A percentile compares a stretch with the other conserved stretches of the same genome.
Evolutionary conservation across 2,329 filamentous ascomycete genomes (phyloP).

Genomic region (Trichoderma gracile): DNA sequence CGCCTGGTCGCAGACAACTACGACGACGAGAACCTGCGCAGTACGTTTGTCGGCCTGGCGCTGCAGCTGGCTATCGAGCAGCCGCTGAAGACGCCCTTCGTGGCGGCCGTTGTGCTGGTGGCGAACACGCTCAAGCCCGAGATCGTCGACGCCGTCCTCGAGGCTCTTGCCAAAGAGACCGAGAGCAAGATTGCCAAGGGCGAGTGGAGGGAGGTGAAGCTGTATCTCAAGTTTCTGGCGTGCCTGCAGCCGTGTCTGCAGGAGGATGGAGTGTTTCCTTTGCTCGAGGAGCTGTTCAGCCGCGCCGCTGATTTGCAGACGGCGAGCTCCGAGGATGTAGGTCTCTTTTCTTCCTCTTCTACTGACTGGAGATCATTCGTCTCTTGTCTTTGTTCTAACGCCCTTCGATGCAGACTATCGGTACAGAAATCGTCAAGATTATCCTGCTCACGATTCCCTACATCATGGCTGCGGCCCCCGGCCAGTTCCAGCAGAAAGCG

Average conservation of each 20-base stretch:
- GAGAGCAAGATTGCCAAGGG: conserved; percentile 71
- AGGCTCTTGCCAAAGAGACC: conserved; percentile 58
- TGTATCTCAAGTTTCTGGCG: conserved; percentile 84
- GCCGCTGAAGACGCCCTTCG: conserved; percentile 95
- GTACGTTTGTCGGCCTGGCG: conserved; percentile 70
- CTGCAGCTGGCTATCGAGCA: conserved; percentile 83
- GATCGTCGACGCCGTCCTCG: conserved; percentile 69
- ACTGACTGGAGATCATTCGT: too few species aligned
- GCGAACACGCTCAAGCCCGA: conserved; percentile 77
- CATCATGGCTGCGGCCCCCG: conserved; percentile 71
- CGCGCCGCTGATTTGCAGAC: conserved; percentile 93
- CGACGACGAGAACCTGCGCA: conserved; percentile 77
- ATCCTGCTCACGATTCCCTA: conserved; percentile 95
- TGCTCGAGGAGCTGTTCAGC: conserved; percentile 87
- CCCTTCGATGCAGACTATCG: conserved; percentile 53
- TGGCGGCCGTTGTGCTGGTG: conserved; percentile 78
- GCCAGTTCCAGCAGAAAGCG: conserved; percentile 71
- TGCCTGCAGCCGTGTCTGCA: conserved; percentile 79
- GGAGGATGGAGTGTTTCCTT: conserved; percentile 79
- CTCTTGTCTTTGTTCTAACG: not conserved
- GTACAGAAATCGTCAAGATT: conserved; percentile 91
- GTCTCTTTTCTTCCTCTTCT: conserved; percentile 38
- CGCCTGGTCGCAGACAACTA: conserved; percentile 78
- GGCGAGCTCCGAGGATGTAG: conserved; percentile 86
- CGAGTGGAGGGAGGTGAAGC: conserved; percentile 88